Percentiles rank a stretch among this genome's conserved stretches.
These are phyloP conservation scores for Nicotiana paniculata DNA, from an alignment of 257 asterid species.

Conservation along the genomic window DNA sequence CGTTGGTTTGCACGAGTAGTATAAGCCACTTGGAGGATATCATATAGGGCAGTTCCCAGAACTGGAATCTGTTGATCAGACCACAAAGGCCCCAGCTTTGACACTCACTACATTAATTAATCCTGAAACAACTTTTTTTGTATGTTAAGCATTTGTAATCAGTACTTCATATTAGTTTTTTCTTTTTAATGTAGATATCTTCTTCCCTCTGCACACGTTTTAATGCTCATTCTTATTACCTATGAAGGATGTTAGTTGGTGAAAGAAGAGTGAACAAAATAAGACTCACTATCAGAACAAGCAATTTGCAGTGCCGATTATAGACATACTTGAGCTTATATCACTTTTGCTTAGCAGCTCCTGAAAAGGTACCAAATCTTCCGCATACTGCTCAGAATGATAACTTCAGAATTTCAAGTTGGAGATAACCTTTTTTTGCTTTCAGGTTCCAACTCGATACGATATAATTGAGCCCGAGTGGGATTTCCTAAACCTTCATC, in stretches of 20 bases:
- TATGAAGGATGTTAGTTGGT: slow-evolving; percentile 3
- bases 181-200: background rate
- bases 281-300: background rate
- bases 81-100: slow-evolving; percentile 28
- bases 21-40: slow-evolving; percentile 56
- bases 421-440: background rate
- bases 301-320: background rate
- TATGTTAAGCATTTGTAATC: background rate
- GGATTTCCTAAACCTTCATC: background rate
- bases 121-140: background rate
- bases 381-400: background rate
- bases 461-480: background rate
- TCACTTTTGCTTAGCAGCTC: background rate
- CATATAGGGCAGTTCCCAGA: slow-evolving; percentile 97
- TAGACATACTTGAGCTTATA: background rate
- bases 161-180: background rate
- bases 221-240: background rate
- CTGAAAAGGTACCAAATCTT: background rate
- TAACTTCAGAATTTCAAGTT: background rate
- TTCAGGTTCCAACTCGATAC: background rate
- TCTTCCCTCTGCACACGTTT: background rate
- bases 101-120: slow-evolving; percentile 36
- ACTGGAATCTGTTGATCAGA: slow-evolving; percentile 40
- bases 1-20: slow-evolving; percentile 56
- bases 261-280: background rate